A percentile compares a stretch with the other conserved stretches of the same genome.
phyloP scores from a whole-genome alignment of 2,329 filamentous ascomycete genomes.

The Xylaria digitata region DNA sequence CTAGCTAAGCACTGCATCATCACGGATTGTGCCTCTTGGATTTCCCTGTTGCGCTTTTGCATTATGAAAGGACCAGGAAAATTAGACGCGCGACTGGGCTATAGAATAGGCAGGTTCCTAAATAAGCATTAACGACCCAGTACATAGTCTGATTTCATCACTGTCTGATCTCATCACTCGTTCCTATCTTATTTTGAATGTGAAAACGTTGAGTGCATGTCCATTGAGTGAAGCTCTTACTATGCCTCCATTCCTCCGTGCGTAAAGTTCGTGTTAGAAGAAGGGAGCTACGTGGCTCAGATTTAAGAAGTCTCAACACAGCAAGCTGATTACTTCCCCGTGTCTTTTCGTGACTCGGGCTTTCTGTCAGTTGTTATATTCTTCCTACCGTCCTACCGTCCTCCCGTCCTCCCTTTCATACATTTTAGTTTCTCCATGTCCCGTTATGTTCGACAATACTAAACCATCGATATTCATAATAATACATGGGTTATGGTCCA shows the following conservation, averaged over 20 bases:
- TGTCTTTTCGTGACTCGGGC: too few species aligned
- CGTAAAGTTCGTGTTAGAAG: too few species aligned
- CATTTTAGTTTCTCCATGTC: too few species aligned
- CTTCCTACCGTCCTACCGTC: too few species aligned
- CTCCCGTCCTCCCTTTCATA: too few species aligned
- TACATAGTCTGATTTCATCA: conserved; percentile 16
- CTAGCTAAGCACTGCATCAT: conserved; percentile 19
- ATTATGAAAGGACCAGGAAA: conserved; percentile 21
- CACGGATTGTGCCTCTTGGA: conserved; percentile 13
- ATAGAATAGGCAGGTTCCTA: conserved; percentile 36
- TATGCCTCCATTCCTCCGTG: too few species aligned
- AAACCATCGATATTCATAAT: too few species aligned
- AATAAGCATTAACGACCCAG: conserved; percentile 14
- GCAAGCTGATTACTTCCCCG: too few species aligned
- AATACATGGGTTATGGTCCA: conserved; percentile 47
- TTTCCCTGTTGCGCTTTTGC: conserved; percentile 18
- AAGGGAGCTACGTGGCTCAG: too few species aligned
- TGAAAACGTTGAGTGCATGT: not conserved
- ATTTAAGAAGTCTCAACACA: too few species aligned
- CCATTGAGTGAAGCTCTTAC: not conserved
- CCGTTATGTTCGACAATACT: too few species aligned
- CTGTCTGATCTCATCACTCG: conserved; percentile 11
- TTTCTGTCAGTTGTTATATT: too few species aligned
- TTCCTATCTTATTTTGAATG: not conserved
- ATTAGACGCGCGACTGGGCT: conserved; percentile 22